These are phyloP conservation scores for Jasminum sambac DNA, from an alignment of 257 asterid genomes.

Conservation along the genomic window DNA sequence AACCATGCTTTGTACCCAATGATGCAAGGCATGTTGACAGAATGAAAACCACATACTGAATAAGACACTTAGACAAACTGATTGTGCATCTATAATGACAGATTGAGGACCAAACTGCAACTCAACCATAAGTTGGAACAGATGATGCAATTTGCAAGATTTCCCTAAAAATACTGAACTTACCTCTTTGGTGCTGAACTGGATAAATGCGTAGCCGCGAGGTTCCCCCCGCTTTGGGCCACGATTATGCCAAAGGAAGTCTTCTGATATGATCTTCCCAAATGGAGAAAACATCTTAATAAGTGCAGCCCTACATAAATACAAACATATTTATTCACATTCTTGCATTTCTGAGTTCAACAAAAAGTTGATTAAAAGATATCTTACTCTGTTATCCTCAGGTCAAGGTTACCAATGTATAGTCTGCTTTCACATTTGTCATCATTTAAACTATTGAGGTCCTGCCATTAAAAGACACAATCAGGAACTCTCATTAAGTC, in stretches of 20 bases:
- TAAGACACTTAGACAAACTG: not conserved
- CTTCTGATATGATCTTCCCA: constrained; percentile 79
- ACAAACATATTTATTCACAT: not conserved
- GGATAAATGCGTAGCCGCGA: constrained; percentile 76
- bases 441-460: constrained; percentile 31
- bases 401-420: constrained; percentile 83
- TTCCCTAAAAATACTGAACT: constrained; percentile 19
- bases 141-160: not conserved
- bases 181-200: constrained; percentile 87
- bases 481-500: not conserved
- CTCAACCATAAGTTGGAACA: not conserved
- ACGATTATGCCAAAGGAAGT: constrained; percentile 92
- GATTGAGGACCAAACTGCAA: not conserved
- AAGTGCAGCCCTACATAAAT: constrained; percentile 63
- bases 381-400: constrained; percentile 75
- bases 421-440: constrained; percentile 72
- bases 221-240: constrained; percentile 90
- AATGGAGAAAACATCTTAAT: constrained; percentile 84
- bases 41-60: not conserved
- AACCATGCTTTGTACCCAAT: not conserved
- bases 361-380: constrained; percentile 5
- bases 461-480: not conserved
- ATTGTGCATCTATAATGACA: not conserved
- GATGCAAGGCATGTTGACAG: not conserved
- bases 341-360: not conserved